Percentiles rank a stretch among this genome's conserved stretches.
Evolutionary conservation across 73 alveolate species (phyloP).

Genomic region (Paramecium bursaria): DNA sequence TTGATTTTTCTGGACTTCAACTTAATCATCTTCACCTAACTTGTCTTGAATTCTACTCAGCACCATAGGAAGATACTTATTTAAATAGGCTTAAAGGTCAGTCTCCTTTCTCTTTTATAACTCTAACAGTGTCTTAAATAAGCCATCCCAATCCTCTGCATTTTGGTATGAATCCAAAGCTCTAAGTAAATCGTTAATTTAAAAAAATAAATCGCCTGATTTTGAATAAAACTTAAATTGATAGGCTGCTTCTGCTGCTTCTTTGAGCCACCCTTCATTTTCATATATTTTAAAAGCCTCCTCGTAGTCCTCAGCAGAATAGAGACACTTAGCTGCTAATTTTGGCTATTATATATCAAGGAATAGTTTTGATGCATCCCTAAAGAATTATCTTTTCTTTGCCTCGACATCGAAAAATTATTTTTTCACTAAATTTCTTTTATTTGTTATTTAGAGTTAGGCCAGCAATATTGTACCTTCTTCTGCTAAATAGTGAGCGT

Average conservation of each 20-base stretch:
- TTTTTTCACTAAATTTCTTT: constrained; percentile 42
- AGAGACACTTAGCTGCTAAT: constrained; percentile 75
- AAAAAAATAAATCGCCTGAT: too few relatives aligned
- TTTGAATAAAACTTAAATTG: too few relatives aligned
- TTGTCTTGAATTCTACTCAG: too few relatives aligned
- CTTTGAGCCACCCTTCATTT: background rate
- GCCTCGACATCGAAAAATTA: constrained; percentile 51
- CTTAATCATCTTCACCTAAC: too few relatives aligned
- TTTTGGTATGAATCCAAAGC: too few relatives aligned
- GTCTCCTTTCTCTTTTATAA: too few relatives aligned
- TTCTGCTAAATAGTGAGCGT: constrained; percentile 73
- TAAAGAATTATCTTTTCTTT: constrained; percentile 37
- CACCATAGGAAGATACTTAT: too few relatives aligned
- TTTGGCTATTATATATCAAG: constrained; percentile 60
- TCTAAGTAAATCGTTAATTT: too few relatives aligned
- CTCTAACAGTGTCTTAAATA: too few relatives aligned
- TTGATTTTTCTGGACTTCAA: too few relatives aligned
- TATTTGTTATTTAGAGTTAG: constrained; percentile 66
- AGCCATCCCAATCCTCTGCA: too few relatives aligned
- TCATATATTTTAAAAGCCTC: background rate
- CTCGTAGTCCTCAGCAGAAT: background rate
- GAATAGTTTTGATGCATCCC: constrained; percentile 62
- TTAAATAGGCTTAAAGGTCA: too few relatives aligned
- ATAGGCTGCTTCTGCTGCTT: constrained; percentile 33
- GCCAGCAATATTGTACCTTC: constrained; percentile 68